phyloP scores from a whole-genome alignment of 2,329 filamentous ascomycete species.

The Ceratocystis ficicola region DNA sequence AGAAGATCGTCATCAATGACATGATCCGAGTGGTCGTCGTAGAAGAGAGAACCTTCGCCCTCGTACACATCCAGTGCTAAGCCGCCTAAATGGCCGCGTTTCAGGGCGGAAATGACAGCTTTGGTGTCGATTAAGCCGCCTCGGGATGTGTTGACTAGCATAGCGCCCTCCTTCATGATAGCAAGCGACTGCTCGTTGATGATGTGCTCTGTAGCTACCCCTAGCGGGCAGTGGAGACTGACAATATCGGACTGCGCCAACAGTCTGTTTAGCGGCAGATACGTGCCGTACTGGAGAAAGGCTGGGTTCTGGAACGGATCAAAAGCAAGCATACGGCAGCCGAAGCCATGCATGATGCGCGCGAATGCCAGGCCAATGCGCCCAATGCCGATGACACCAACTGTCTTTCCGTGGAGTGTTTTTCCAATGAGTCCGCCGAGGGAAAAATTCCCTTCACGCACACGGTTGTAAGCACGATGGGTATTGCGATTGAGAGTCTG shows the following conservation, averaged over 20 bases:
- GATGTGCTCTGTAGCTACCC: conserved; percentile 46
- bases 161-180: conserved; percentile 46
- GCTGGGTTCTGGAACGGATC: conserved; percentile 44
- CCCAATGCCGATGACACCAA: conserved; percentile 54
- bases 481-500: conserved; percentile 57
- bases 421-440: conserved; percentile 51
- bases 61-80: conserved; percentile 59
- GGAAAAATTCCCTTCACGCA: conserved; percentile 56
- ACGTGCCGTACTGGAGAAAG: conserved; percentile 40
- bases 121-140: conserved; percentile 51
- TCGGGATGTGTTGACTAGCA: conserved; percentile 57
- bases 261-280: conserved; percentile 42
- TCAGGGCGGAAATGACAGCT: conserved; percentile 49
- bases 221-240: conserved; percentile 55
- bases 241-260: conserved; percentile 48
- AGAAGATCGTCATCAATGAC: conserved; percentile 56
- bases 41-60: conserved; percentile 50
- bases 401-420: conserved; percentile 52
- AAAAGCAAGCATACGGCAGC: conserved; percentile 48
- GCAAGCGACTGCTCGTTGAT: conserved; percentile 43
- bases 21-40: conserved; percentile 50
- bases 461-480: conserved; percentile 55
- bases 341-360: conserved; percentile 51
- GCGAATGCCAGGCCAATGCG: conserved; percentile 52
- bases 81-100: conserved; percentile 47